A percentile compares a stretch with the other conserved stretches of the same genome.
phyloP scores from a whole-genome alignment of 495 filamentous ascomycete genomes.

The Parachaetomium inaequale region DNA sequence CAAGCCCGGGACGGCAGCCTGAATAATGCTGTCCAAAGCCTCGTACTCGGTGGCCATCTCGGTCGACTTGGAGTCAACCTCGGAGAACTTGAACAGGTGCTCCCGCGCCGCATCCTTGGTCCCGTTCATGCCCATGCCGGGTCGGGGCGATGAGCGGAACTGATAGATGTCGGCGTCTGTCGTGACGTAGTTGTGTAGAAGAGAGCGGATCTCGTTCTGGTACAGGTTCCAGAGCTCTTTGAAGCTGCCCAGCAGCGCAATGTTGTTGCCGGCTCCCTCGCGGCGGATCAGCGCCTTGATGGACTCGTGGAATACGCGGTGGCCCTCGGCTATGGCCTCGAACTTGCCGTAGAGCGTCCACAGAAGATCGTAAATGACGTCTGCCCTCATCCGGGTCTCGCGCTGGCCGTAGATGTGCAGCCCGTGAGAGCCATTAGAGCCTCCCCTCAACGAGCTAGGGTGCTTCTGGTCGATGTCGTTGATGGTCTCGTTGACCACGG shows the following conservation, averaged over 20 bases:
- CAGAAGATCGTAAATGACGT: constrained; percentile 82
- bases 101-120: constrained; percentile 62
- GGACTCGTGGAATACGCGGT: constrained; percentile 89
- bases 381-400: constrained; percentile 67
- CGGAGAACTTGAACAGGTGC: constrained; percentile 85
- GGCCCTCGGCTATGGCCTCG: constrained; percentile 92
- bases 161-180: constrained; percentile 76
- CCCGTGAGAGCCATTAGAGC: constrained; percentile 52
- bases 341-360: constrained; percentile 95
- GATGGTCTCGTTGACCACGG: constrained; percentile 91
- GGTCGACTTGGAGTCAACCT: constrained; percentile 69
- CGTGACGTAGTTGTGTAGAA: constrained; percentile 94
- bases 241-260: constrained; percentile 70
- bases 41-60: constrained; percentile 80
- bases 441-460: constrained; percentile 62
- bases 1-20: constrained; percentile 85
- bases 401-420: constrained; percentile 62
- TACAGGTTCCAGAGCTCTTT: constrained; percentile 91
- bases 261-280: constrained; percentile 59
- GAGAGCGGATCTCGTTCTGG: constrained; percentile 71
- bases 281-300: constrained; percentile 75
- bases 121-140: constrained; percentile 44
- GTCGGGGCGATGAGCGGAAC: constrained; percentile 44
- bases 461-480: constrained; percentile 89
- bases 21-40: constrained; percentile 85